phyloP scores from a whole-genome alignment of 345 rosid species.

The Brassica juncea region DNA sequence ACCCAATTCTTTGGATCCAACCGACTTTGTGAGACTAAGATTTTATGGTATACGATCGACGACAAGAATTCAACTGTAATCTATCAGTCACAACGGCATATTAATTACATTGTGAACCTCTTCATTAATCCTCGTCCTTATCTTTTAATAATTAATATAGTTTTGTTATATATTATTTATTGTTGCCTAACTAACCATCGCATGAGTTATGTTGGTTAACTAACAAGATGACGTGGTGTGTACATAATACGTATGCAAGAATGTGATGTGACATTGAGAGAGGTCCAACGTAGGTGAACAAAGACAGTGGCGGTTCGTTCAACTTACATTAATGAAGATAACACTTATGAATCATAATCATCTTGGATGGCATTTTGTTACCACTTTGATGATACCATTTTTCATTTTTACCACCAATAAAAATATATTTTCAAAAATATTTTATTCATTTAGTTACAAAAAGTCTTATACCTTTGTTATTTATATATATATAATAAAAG shows the following conservation, averaged over 20 bases:
- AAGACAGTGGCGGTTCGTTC: slow-evolving; percentile 16
- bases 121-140: background rate
- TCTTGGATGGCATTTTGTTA: background rate
- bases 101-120: background rate
- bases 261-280: slow-evolving; percentile 24
- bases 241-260: background rate
- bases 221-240: slow-evolving; percentile 23
- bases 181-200: slow-evolving; percentile 22
- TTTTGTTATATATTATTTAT: background rate
- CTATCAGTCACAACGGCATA: background rate
- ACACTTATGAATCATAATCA: background rate
- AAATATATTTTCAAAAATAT: too few relatives aligned
- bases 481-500: too few relatives aligned
- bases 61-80: background rate
- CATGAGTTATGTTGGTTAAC: slow-evolving; percentile 34
- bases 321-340: background rate
- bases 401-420: too few relatives aligned
- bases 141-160: background rate
- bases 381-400: too few relatives aligned
- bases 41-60: background rate
- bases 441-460: too few relatives aligned
- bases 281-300: slow-evolving; percentile 20
- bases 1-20: background rate
- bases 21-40: background rate
- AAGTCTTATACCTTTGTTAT: too few relatives aligned